Evolutionary conservation across 73 alveolate genomes (phyloP).

Genomic region (Stentor coeruleus): DNA sequence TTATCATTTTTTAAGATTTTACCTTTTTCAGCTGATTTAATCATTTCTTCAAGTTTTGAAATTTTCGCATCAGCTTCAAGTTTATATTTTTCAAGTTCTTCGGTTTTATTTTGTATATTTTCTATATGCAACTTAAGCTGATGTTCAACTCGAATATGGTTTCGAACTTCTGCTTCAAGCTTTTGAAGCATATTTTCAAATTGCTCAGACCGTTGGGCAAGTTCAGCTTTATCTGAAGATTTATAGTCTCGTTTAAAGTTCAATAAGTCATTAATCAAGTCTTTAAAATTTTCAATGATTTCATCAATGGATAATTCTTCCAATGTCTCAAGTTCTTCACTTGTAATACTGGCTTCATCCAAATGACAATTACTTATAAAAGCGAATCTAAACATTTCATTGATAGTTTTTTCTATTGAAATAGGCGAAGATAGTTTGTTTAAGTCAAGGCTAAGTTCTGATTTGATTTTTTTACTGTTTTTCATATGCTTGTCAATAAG

Average conservation of each 20-base stretch:
- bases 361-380: conserved; percentile 2
- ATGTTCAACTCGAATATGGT: conserved; percentile 81
- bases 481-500: no score
- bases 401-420: not conserved
- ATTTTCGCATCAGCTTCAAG: not conserved
- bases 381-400: not conserved
- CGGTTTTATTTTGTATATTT: conserved; percentile 62
- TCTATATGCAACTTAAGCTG: conserved; percentile 84
- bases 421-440: not conserved
- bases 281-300: conserved; percentile 21
- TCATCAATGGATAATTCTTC: not conserved
- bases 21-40: no score
- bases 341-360: conserved; percentile 8
- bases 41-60: not conserved
- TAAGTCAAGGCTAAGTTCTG: not conserved
- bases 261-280: conserved; percentile 1
- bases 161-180: conserved; percentile 84
- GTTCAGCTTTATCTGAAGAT: conserved; percentile 9
- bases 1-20: not conserved
- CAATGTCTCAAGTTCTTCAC: conserved; percentile 6
- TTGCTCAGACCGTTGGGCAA: conserved; percentile 2
- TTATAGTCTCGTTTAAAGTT: conserved; percentile 1
- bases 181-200: conserved; percentile 24
- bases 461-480: no score
- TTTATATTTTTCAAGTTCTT: conserved; percentile 69